phyloP scores from a whole-genome alignment of 345 rosid species.

The Moringa oleifera region DNA sequence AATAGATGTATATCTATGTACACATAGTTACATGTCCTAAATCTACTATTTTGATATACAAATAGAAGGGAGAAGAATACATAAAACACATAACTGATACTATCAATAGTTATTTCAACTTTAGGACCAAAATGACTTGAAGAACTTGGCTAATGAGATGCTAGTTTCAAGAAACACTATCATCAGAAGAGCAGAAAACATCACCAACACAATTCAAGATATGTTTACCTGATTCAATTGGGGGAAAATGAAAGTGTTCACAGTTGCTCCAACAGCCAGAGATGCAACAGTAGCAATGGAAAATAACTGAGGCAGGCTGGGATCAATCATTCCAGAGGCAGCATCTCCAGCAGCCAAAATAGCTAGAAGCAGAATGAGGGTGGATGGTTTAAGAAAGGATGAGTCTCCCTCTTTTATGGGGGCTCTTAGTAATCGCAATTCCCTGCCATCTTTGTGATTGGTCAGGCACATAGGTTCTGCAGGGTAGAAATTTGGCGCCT shows the following conservation, averaged over 20 bases:
- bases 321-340: conserved; percentile 79
- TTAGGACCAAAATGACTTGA: neutral
- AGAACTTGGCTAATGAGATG: neutral
- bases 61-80: neutral
- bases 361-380: conserved; percentile 64
- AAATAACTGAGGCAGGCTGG: conserved; percentile 82
- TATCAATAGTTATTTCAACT: neutral
- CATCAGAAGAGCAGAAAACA: too few species aligned
- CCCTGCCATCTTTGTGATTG: conserved; percentile 73
- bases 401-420: conserved; percentile 62
- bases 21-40: neutral
- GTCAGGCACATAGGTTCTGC: conserved; percentile 93
- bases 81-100: neutral
- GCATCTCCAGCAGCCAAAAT: conserved; percentile 87
- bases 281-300: conserved; percentile 69
- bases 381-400: conserved; percentile 51
- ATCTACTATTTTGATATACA: neutral
- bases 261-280: conserved; percentile 64
- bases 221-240: conserved; percentile 57
- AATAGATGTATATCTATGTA: neutral
- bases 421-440: conserved; percentile 59
- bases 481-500: conserved; percentile 63
- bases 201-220: too few species aligned
- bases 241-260: conserved; percentile 58
- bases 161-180: too few species aligned